Conservation (phyloP, 345 rosid genomes). For the Citrus trifoliata region DNA sequence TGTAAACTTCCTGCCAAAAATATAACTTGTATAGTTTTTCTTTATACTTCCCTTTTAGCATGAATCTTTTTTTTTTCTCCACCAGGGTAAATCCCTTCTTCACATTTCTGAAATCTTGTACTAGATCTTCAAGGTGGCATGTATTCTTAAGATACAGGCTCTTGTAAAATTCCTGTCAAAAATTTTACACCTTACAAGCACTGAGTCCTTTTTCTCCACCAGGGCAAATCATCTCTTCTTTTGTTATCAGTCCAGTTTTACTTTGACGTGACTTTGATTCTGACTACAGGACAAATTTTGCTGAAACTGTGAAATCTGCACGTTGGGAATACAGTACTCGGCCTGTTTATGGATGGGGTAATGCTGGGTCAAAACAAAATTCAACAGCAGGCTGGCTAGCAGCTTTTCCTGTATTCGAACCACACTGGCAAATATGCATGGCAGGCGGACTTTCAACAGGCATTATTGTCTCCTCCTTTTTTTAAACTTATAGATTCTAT, state of each 20-base stretch:
- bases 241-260: not conserved
- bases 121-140: not conserved
- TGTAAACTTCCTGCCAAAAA: not conserved
- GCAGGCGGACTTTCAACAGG: slow-evolving; percentile 99
- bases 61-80: not conserved
- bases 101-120: slow-evolving; percentile 3
- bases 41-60: not conserved
- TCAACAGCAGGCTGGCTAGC: slow-evolving; percentile 99
- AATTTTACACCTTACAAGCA: not conserved
- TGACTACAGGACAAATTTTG: slow-evolving; percentile 61
- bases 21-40: not conserved
- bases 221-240: not conserved
- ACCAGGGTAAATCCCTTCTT: not conserved
- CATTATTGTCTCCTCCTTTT: slow-evolving; percentile 24
- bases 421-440: slow-evolving; percentile 99
- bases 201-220: not conserved
- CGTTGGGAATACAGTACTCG: slow-evolving; percentile 96
- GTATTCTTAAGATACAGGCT: not conserved
- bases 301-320: slow-evolving; percentile 70
- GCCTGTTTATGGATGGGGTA: slow-evolving; percentile 93
- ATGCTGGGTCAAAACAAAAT: slow-evolving; percentile 74
- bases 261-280: slow-evolving; percentile 15
- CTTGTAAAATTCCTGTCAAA: not conserved
- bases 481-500: not conserved
- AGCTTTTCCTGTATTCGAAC: slow-evolving; percentile 95